A percentile compares a stretch with the other conserved stretches of the same genome.
Conservation (phyloP, 768 basidiomycete species). For the Auriscalpium microsporum region DNA sequence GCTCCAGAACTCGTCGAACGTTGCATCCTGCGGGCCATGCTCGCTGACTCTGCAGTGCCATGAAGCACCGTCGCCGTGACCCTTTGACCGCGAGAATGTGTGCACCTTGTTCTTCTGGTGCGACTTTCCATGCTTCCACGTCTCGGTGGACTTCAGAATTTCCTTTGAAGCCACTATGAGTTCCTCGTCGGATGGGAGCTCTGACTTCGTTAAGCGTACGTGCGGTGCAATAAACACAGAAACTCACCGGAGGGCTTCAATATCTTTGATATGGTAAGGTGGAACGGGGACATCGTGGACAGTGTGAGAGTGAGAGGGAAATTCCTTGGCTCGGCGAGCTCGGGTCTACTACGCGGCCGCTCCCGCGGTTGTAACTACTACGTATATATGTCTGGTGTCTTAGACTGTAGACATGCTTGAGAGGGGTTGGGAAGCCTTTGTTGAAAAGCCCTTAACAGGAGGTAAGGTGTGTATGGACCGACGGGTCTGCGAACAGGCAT, state of each 20-base stretch:
- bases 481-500: no score
- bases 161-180: conserved; percentile 44
- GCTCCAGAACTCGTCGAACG: conserved; percentile 68
- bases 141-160: conserved; percentile 45
- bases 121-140: conserved; percentile 66
- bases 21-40: conserved; percentile 55
- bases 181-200: conserved; percentile 51
- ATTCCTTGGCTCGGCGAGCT: not conserved
- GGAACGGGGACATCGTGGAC: conserved; percentile 16
- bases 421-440: no score
- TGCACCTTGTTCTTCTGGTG: conserved; percentile 46
- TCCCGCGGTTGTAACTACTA: no score
- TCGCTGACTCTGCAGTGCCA: conserved; percentile 67
- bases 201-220: conserved; percentile 24
- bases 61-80: conserved; percentile 43
- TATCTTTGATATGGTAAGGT: conserved; percentile 30
- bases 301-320: not conserved
- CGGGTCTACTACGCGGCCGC: no score
- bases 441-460: no score
- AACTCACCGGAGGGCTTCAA: conserved; percentile 31
- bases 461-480: no score
- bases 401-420: no score
- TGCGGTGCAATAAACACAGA: no score
- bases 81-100: conserved; percentile 45
- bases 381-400: no score